A percentile compares a stretch with the other conserved stretches of the same genome.
phyloP scores from a whole-genome alignment of 495 filamentous ascomycete species.

The Parachaetomium inaequale region DNA sequence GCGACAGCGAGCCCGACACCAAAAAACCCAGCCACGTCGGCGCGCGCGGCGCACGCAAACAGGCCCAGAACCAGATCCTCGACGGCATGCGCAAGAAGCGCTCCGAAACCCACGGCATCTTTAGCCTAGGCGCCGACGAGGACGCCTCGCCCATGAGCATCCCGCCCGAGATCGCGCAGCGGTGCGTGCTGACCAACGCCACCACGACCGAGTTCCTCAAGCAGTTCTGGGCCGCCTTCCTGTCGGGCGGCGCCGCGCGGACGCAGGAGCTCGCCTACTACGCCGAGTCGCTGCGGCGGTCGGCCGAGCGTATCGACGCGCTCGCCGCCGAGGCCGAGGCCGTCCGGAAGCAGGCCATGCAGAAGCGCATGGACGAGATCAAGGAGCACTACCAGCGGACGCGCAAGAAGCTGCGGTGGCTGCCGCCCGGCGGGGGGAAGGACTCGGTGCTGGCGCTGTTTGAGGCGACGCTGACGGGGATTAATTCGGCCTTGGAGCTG shows the following conservation, averaged over 20 bases:
- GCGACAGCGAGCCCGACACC: conserved; percentile 57
- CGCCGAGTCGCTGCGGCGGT: conserved; percentile 70
- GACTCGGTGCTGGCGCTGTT: conserved; percentile 73
- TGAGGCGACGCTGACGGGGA: conserved; percentile 61
- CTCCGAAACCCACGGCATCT: conserved; percentile 47
- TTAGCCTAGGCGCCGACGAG: conserved; percentile 24
- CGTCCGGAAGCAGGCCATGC: conserved; percentile 58
- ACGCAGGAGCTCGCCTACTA: conserved; percentile 70
- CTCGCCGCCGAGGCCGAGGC: conserved; percentile 77
- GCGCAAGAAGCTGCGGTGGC: conserved; percentile 62
- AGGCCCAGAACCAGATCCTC: conserved; percentile 56
- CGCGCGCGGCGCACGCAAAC: conserved; percentile 52
- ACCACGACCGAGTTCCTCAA: conserved; percentile 92
- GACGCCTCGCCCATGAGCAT: conserved; percentile 59
- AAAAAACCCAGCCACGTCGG: conserved; percentile 51
- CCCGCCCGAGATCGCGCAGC: conserved; percentile 61
- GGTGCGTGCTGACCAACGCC: conserved; percentile 78
- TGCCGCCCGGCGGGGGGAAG: conserved; percentile 66
- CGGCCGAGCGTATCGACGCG: conserved; percentile 73
- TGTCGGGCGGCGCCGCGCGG: conserved; percentile 65
- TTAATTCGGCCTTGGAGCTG: conserved; percentile 59
- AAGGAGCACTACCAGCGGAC: conserved; percentile 64
- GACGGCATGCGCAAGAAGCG: conserved; percentile 50
- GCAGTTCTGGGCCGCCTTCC: conserved; percentile 88
- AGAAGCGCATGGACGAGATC: conserved; percentile 65